Conservation (phyloP, 257 asterid species). For the Buddleja alternifolia region DNA sequence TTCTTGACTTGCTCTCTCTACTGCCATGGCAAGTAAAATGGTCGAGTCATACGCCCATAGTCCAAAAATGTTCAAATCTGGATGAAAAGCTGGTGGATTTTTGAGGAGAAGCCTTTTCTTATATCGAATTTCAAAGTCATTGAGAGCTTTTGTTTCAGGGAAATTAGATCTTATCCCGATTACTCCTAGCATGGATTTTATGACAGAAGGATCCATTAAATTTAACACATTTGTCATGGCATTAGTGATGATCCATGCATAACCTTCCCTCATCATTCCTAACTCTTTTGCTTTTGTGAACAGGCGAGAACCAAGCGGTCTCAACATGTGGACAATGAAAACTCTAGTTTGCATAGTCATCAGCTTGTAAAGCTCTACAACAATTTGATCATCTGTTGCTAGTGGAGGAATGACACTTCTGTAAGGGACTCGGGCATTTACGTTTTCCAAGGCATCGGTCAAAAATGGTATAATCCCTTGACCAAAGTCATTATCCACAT, state of each 20-base stretch:
- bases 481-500: no score
- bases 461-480: no score
- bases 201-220: background rate
- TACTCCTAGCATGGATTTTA: conserved; percentile 27
- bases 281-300: conserved; percentile 21
- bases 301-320: conserved; percentile 22
- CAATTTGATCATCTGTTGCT: conserved; percentile 25
- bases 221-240: conserved; percentile 14
- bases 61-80: conserved; percentile 12
- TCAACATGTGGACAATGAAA: conserved; percentile 27
- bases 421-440: conserved; percentile 18
- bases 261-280: no score
- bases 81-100: background rate
- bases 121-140: background rate
- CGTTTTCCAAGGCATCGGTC: conserved; percentile 2
- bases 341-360: conserved; percentile 31
- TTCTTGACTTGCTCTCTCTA: background rate
- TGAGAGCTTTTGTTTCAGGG: conserved; percentile 19
- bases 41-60: conserved; percentile 34
- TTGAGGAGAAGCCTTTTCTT: background rate
- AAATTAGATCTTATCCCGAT: conserved; percentile 18
- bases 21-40: conserved; percentile 29
- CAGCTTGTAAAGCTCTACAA: conserved; percentile 22
- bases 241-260: conserved; percentile 28
- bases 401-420: conserved; percentile 22